Evolutionary conservation across 371 early-diverging fungal genomes (phyloP), one percentile per base, ranked within the genome.

Genomic region (Sporodiniella umbellata): DNA sequence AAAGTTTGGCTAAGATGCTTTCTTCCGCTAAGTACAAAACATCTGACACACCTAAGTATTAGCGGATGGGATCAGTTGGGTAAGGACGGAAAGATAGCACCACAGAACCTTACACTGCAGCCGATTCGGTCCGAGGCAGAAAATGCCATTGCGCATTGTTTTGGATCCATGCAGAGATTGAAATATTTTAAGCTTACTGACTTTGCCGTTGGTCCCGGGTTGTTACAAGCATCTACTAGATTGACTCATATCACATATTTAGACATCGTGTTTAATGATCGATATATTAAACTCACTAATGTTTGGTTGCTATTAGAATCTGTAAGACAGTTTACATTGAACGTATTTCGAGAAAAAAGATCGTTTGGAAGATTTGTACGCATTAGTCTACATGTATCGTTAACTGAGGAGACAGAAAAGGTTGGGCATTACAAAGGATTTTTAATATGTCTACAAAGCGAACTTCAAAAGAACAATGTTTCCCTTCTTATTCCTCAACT

Each of bases 61-160:
- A 48, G 56, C 40, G 62, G 62, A 5, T 61, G 62, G 62, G 56
- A 61, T 31, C 62, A 61, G 18, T 15, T 61, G 19, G 62, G 62
- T 12, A 52, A 53, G 22, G 5, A 56, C n/a, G 48, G 31, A 11
- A 56, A 42, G 39, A 23, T 35, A 1, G 62, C 49, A 3, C 10
- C 26, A 40, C 26, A 48, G 15, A 48, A 53, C 8, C 37, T 48
- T n/a, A 44, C 48, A 8, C 44, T 61, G 14, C 49, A 61, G 2
- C 49, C 62, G 6, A 48, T 53, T 22, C 52, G 62, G 15, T 38
- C 39, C 4, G 53, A 56, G 14, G 62, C 62, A 23, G 62, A 61
- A 33, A 18, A 21, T 15, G 62, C 56, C 17, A 61, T 61, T 15
- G 15, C 30, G 22, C 49, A 52, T 14, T 60, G 60, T 11, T 46